These are phyloP conservation scores for Ophiostoma australiae DNA, from an alignment of 2,329 filamentous ascomycete genomes.

Conservation along the genomic window DNA sequence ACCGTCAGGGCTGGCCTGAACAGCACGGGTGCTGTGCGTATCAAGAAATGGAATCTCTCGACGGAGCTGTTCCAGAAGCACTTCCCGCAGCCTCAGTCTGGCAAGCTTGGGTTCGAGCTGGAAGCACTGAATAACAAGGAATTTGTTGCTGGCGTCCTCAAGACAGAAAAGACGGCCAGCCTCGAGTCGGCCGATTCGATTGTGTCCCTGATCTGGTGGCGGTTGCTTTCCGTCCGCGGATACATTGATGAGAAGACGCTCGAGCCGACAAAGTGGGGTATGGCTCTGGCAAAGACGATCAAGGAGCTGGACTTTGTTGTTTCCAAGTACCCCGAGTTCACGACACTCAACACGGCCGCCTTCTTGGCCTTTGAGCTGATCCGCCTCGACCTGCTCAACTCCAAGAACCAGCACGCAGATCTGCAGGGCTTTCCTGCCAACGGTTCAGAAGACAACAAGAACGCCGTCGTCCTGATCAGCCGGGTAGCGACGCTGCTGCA, in stretches of 20 bases:
- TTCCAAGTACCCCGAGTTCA: conserved; percentile 39
- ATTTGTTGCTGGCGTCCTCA: conserved; percentile 52
- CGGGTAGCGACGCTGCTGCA: conserved; percentile 79
- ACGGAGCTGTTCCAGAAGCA: conserved; percentile 50
- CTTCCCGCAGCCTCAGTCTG: conserved; percentile 39
- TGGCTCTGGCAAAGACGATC: conserved; percentile 67
- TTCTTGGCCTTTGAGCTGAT: conserved; percentile 83
- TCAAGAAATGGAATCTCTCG: conserved; percentile 66
- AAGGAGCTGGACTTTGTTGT: conserved; percentile 52
- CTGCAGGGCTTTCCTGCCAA: conserved; percentile 53
- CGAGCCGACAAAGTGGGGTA: conserved; percentile 77
- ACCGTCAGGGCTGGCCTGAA: conserved; percentile 58
- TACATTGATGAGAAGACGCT: conserved; percentile 72
- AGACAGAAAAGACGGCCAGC: conserved; percentile 59
- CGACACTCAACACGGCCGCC: conserved; percentile 65
- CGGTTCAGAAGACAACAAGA: conserved; percentile 65
- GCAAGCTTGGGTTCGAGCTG: conserved; percentile 56
- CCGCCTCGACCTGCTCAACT: conserved; percentile 70
- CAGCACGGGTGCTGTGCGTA: conserved; percentile 41
- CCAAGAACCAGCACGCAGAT: conserved; percentile 54
- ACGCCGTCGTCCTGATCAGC: conserved; percentile 74
- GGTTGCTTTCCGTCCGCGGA: conserved; percentile 81
- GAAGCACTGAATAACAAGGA: conserved; percentile 62
- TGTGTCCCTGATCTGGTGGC: conserved; percentile 70
- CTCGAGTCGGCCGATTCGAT: conserved; percentile 59